These are phyloP conservation scores for Wickerhamomyces strasburgensis DNA, from an alignment of 805 yeast genomes.

Conservation along the genomic window DNA sequence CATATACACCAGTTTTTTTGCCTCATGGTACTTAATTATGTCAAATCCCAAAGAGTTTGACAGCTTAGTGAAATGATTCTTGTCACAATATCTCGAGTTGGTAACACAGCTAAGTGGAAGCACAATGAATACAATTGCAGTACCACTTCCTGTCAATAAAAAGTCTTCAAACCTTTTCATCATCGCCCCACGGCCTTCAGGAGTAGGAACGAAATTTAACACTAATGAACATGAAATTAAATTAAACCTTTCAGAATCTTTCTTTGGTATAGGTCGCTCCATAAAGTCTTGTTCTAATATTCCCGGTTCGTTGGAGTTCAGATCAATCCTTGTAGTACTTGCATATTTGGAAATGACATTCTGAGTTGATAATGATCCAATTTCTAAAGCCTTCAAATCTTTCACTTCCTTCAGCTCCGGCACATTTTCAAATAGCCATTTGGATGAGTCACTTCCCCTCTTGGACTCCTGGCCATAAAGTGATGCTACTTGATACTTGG, in stretches of 20 bases:
- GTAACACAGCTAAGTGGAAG: constrained; percentile 81
- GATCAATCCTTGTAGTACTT: constrained; percentile 57
- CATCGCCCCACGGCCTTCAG: constrained; percentile 74
- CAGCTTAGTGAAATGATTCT: constrained; percentile 36
- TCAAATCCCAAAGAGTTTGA: constrained; percentile 59
- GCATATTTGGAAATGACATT: constrained; percentile 52
- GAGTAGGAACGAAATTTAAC: constrained; percentile 78
- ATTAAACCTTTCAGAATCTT: constrained; percentile 45
- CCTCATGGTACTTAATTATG: constrained; percentile 42
- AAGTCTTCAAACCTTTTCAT: constrained; percentile 53
- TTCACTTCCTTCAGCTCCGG: constrained; percentile 27
- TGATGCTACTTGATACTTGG: constrained; percentile 80
- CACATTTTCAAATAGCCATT: constrained; percentile 71
- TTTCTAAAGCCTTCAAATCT: constrained; percentile 55
- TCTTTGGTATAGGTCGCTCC: constrained; percentile 58
- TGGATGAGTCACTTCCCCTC: constrained; percentile 92
- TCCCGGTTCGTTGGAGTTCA: constrained; percentile 71
- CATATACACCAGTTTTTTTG: constrained; percentile 73
- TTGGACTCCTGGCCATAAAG: constrained; percentile 70
- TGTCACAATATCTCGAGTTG: constrained; percentile 76
- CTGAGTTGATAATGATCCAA: constrained; percentile 70
- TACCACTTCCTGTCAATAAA: constrained; percentile 30
- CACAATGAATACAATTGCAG: constrained; percentile 61
- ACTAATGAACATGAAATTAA: constrained; percentile 82
- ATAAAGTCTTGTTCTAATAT: constrained; percentile 81